Base-by-base conservation (phyloP, 2,329 filamentous ascomycete genomes). In the Lojkania enalia region DNA sequence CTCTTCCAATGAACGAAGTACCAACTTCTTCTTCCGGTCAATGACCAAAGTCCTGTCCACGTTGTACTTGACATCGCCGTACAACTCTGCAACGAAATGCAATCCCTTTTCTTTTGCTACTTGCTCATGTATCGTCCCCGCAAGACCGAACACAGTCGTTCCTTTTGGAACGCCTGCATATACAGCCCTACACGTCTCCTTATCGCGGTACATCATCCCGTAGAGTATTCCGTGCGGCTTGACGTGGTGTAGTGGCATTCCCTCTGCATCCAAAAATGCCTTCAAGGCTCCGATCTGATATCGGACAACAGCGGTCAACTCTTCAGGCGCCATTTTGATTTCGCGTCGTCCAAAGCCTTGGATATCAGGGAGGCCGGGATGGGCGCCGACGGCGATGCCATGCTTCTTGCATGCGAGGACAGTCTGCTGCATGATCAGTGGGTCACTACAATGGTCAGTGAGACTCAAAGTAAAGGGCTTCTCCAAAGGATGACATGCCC, bases 211-310 rank as follows among this genome's bases (percentile, higher is more conserved):
- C 70, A 77, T 78, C 76, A 80, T 79, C 3, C 77, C 77, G 57
- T 82, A 84, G 1, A 85, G 70, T 16, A 79, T 74, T 3, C 81
- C 81, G 44, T 85, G 82, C 2, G 82, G 80, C 60, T 84, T 86
- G 30, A 86, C 77, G 52, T 86, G 83, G 52, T 82, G 74, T 19
- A 86, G 63, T 12, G 72, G 66, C 5, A 84, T 65, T 12, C 72
- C 74, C 54, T 84, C 82, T 0, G 74, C 74, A 23, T 80, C 76
- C 2, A 86, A 69, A 49, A 85, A 81, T 1, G 70, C 82, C 48
- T 81, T 77, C 2, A 86, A 69, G 0, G 83, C 81, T 2, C 83
- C 83, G 23, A 86, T 76, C 58, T 86, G 83, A 63, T 86, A 86
- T 21, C 82, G 65, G 0, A 79, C 74, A 49, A 79, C 77, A 5